Base-by-base conservation (phyloP, 2,329 filamentous ascomycete species). In the Scleromitrula shiraiana region DNA sequence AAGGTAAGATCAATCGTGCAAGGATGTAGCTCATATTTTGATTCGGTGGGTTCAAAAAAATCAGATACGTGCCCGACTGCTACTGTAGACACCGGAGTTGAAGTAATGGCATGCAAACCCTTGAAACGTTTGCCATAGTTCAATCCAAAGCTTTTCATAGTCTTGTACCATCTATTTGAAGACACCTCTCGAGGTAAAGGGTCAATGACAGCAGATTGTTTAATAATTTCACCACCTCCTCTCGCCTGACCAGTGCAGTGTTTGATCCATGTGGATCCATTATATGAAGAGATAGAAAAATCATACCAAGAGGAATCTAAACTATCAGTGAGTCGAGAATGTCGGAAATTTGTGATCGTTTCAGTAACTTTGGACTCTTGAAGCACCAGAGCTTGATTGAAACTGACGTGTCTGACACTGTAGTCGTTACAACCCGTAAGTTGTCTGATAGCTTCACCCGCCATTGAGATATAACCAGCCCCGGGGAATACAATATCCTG, bases 21-120 rank as follows among this genome's bases (percentile, higher is more conserved):
- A 15, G 38, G 38, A 20, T 41, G 38, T 4, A 41, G 5, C 7
- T 15, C n/a, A 14, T 41, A 41, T 27, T 24, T 17, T 27, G 23
- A 27, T n/a, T 41, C 38, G 24, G 26, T 7, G 26, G 19, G 4
- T 4, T 23, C 12, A 23, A 20, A 8, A n/a, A 5, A 4, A 14
- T 22, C 15, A 4, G 10, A 7, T 2, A 65, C 55, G 4, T 45
- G 50, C 2, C 57, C 62, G 27, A 56, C 51, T 23, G 61, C 57
- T 1, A 35, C 26, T 8, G 59, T 60, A 6, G 15, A 8, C 9
- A 7, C 29, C 26, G 10, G 48, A 20, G 19, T 8, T 24, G 19
- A 4, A 6, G 36, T 22, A 5, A 38, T 38, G 5, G 19, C 20
- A 8, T 38, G 4, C 9, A 38, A 38, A 6, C 19, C 24, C 23